Evolutionary conservation across 257 asterid species (phyloP).

Genomic region (Salvia miltiorrhiza): DNA sequence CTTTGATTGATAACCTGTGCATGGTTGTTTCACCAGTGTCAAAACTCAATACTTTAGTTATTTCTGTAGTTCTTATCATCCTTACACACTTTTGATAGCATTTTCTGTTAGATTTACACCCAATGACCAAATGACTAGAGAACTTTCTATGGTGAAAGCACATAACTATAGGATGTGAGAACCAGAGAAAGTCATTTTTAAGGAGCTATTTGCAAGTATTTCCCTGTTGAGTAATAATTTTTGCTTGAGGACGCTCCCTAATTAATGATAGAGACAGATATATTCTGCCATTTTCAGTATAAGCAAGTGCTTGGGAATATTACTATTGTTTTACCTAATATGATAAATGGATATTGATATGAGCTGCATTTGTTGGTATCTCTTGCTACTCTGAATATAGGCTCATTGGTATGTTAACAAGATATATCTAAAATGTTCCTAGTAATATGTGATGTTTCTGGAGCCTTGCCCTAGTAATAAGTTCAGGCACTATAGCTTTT

Average conservation of each 20-base stretch:
- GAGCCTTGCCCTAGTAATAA: too few relatives aligned
- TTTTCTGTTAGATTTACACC: neutral
- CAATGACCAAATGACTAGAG: neutral
- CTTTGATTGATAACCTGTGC: neutral
- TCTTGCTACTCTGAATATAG: too few relatives aligned
- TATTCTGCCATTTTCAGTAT: neutral
- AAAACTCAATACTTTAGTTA: neutral
- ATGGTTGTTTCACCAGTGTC: neutral
- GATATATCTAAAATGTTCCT: too few relatives aligned
- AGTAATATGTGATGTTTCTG: too few relatives aligned
- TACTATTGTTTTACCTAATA: neutral
- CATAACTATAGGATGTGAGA: neutral
- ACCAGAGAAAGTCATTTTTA: neutral
- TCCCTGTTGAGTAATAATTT: neutral
- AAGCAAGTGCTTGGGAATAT: constrained; percentile 1
- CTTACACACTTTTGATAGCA: neutral
- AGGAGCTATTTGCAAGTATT: neutral
- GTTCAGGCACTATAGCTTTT: too few relatives aligned
- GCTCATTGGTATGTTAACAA: too few relatives aligned
- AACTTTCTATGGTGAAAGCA: neutral
- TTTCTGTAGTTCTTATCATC: neutral
- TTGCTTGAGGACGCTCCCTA: neutral
- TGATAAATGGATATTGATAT: neutral
- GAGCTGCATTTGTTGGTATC: too few relatives aligned
- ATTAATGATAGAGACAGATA: neutral